These are phyloP conservation scores for Stachybotrys elegans DNA, from an alignment of 2,329 filamentous ascomycete genomes.

Conservation along the genomic window DNA sequence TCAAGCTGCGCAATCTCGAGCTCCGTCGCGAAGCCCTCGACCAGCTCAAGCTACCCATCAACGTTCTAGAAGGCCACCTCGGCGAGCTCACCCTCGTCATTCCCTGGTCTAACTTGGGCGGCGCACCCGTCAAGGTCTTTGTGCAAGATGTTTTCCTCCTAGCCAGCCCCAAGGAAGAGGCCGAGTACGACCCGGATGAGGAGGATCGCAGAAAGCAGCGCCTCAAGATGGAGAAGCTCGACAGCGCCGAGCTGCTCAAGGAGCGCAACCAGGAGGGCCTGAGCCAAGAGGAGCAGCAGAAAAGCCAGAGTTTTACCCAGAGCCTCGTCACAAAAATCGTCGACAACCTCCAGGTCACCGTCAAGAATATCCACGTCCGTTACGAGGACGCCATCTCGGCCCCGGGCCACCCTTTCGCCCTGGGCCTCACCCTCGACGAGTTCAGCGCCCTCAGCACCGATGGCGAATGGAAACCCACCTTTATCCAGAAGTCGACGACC, in stretches of 20 bases:
- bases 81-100: slow-evolving; percentile 89
- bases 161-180: slow-evolving; percentile 91
- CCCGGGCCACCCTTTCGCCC: slow-evolving; percentile 89
- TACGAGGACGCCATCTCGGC: slow-evolving; percentile 98
- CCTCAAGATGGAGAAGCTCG: slow-evolving; percentile 98
- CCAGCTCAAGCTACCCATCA: slow-evolving; percentile 92
- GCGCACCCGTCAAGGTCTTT: slow-evolving; percentile 88
- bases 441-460: slow-evolving; percentile 97
- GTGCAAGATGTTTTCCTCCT: slow-evolving; percentile 97
- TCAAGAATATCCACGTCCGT: slow-evolving; percentile 97
- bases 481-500: slow-evolving; percentile 79
- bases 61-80: slow-evolving; percentile 92
- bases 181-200: slow-evolving; percentile 87
- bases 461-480: slow-evolving; percentile 89
- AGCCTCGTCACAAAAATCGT: slow-evolving; percentile 95
- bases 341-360: slow-evolving; percentile 93
- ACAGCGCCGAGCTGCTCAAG: slow-evolving; percentile 91
- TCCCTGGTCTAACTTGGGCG: slow-evolving; percentile 94
- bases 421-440: slow-evolving; percentile 88
- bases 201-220: slow-evolving; percentile 80
- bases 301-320: slow-evolving; percentile 95
- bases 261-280: slow-evolving; percentile 89
- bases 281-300: slow-evolving; percentile 91
- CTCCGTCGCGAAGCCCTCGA: slow-evolving; percentile 92
- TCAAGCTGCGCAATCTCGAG: slow-evolving; percentile 89